Conservation (phyloP, 441 rosid species). For the Eutrema salsugineum region DNA sequence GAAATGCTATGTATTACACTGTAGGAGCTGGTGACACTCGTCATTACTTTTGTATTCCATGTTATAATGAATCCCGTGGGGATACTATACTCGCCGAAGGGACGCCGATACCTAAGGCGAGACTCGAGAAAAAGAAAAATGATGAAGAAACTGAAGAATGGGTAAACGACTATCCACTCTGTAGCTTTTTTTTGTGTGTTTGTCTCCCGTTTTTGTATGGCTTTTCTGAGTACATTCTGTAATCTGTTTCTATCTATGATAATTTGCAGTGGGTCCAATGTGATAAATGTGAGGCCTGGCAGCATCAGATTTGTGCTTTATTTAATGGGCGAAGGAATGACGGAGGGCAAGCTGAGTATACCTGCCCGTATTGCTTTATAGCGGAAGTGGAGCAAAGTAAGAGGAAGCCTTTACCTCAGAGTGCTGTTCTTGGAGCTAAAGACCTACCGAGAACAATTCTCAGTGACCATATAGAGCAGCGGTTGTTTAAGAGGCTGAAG, state of each 20-base stretch:
- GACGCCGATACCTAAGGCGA: slow-evolving; percentile 60
- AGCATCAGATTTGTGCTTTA: slow-evolving; percentile 98
- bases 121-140: slow-evolving; percentile 98
- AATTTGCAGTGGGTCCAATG: slow-evolving; percentile 98
- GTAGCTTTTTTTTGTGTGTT: slow-evolving; percentile 4
- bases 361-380: slow-evolving; percentile 98
- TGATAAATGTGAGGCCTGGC: slow-evolving; percentile 99
- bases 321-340: slow-evolving; percentile 99
- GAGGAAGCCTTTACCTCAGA: slow-evolving; percentile 92
- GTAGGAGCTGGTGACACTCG: slow-evolving; percentile 96
- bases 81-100: slow-evolving; percentile 82
- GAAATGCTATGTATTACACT: slow-evolving; percentile 97
- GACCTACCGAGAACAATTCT: slow-evolving; percentile 94
- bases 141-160: slow-evolving; percentile 99
- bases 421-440: slow-evolving; percentile 99
- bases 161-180: slow-evolving; percentile 46
- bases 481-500: slow-evolving; percentile 73
- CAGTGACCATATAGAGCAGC: slow-evolving; percentile 97
- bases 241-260: slow-evolving; percentile 20
- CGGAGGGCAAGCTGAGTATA: slow-evolving; percentile 99
- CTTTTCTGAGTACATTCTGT: slow-evolving; percentile 7
- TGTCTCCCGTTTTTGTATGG: not conserved
- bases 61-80: slow-evolving; percentile 98
- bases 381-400: slow-evolving; percentile 87
- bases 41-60: slow-evolving; percentile 94